These are phyloP conservation scores for Brachypodium distachyon DNA, from an alignment of 202 grass and related monocot genomes.

Conservation along the genomic window DNA sequence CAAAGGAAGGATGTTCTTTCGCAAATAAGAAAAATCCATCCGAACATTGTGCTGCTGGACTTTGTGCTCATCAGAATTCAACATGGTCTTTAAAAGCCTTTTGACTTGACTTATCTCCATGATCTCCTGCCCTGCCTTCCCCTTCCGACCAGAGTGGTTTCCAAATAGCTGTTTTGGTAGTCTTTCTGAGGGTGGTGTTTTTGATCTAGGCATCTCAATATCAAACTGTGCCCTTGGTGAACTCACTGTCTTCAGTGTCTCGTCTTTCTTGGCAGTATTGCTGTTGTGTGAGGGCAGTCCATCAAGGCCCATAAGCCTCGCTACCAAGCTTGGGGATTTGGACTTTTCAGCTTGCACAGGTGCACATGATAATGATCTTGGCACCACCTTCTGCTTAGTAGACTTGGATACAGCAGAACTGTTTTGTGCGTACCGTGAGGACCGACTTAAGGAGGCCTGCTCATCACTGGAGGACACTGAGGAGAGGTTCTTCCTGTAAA, in stretches of 20 bases:
- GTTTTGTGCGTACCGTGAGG: constrained; percentile 10
- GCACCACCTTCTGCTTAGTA: background rate
- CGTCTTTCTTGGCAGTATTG: constrained; percentile 27
- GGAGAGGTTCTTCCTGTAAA: constrained; percentile 46
- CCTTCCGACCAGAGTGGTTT: constrained; percentile 4
- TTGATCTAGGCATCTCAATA: constrained; percentile 53
- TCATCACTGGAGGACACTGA: constrained; percentile 30
- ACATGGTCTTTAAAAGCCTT: constrained; percentile 35
- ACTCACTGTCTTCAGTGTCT: constrained; percentile 30
- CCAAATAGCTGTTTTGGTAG: background rate
- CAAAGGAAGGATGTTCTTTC: background rate
- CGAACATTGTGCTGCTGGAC: background rate
- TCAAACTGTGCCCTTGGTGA: constrained; percentile 54
- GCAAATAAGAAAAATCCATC: constrained; percentile 5
- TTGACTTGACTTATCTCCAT: constrained; percentile 40
- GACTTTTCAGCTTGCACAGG: constrained; percentile 25
- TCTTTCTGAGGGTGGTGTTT: constrained; percentile 5
- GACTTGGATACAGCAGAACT: constrained; percentile 19
- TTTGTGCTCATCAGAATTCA: constrained; percentile 7
- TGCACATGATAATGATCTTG: constrained; percentile 8
- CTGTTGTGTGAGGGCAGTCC: constrained; percentile 29
- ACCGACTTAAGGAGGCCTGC: constrained; percentile 33
- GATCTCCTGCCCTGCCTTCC: constrained; percentile 27
- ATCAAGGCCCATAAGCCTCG: constrained; percentile 89
- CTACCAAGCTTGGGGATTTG: constrained; percentile 56